Conservation (phyloP, 257 asterid genomes). For the Jaltomata sinuosa region DNA sequence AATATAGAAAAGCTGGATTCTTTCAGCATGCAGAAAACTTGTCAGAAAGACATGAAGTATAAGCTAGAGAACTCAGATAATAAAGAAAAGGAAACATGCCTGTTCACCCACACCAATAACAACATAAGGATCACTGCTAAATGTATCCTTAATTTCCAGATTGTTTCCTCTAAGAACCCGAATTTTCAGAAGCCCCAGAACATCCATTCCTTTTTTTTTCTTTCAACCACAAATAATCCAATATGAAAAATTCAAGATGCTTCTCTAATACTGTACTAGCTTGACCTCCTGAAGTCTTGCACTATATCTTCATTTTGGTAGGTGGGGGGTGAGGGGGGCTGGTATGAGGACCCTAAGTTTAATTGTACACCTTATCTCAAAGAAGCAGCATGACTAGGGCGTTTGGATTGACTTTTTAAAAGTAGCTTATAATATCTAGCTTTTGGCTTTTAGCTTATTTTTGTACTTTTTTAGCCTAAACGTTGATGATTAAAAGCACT, state of each 20-base stretch:
- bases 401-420: too few relatives aligned
- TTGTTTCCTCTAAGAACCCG: neutral
- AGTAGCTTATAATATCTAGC: too few relatives aligned
- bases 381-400: neutral
- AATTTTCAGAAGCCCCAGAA: neutral
- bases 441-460: too few relatives aligned
- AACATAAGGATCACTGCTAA: neutral
- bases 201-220: neutral
- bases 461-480: too few relatives aligned
- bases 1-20: neutral
- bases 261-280: neutral
- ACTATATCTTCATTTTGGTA: too few relatives aligned
- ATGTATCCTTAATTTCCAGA: neutral
- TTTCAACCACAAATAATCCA: neutral
- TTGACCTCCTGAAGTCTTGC: too few relatives aligned
- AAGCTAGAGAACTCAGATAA: neutral
- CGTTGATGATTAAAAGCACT: too few relatives aligned
- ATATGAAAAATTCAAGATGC: neutral
- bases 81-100: neutral
- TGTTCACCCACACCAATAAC: neutral
- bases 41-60: neutral
- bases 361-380: neutral
- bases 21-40: neutral
- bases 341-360: too few relatives aligned
- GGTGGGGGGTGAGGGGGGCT: too few relatives aligned